Evolutionary conservation across 768 basidiomycete species (phyloP).

Genomic region (Trametes villosa): DNA sequence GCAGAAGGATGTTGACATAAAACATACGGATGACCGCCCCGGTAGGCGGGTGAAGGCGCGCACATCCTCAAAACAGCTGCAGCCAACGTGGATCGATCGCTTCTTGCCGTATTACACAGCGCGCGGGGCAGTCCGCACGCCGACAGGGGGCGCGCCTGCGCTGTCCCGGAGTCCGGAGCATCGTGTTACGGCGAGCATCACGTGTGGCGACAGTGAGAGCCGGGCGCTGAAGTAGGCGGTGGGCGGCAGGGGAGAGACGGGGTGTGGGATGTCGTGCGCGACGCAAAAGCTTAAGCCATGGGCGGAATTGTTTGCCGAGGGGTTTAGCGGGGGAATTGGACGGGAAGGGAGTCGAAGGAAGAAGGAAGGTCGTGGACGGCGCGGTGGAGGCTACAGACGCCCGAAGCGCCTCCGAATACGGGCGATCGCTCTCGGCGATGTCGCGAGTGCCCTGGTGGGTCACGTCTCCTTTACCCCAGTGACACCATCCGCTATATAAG

Average conservation of each 20-base stretch:
- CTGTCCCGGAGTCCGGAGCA: constrained; percentile 13
- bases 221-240: not conserved
- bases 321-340: not conserved
- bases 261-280: not conserved
- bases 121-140: too few relatives aligned
- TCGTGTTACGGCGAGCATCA: constrained; percentile 7
- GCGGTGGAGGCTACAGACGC: constrained; percentile 15
- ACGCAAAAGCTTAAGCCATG: constrained; percentile 18
- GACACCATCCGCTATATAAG: constrained; percentile 11
- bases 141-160: constrained; percentile 12
- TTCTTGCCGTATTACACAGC: too few relatives aligned
- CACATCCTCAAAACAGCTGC: not conserved
- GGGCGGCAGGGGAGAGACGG: not conserved
- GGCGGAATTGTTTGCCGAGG: constrained; percentile 9
- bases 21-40: constrained; percentile 10
- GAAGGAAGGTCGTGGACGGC: constrained; percentile 18
- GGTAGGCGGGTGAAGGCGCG: not conserved
- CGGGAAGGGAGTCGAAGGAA: constrained; percentile 10
- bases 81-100: too few relatives aligned
- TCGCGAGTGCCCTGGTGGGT: constrained; percentile 11
- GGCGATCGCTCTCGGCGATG: constrained; percentile 19
- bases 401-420: not conserved
- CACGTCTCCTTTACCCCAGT: constrained; percentile 7
- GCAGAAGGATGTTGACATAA: constrained; percentile 1
- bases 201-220: constrained; percentile 17